phyloP scores from a whole-genome alignment of 1,284 basidiomycete species.

The Ceratobasidium sp. region DNA sequence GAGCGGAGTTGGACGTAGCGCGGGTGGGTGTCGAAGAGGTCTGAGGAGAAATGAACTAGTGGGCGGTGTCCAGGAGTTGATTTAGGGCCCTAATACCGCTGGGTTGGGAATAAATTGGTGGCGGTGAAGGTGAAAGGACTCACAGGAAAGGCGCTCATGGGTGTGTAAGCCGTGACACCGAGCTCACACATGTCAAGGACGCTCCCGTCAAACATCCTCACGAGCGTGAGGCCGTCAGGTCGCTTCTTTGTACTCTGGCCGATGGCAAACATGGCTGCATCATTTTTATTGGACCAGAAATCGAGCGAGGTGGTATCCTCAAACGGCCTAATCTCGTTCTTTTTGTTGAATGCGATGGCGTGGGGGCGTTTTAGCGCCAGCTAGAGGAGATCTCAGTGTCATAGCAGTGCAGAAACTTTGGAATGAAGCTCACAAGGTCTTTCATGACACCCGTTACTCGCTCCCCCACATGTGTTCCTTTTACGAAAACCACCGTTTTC shows the following conservation, averaged over 20 bases:
- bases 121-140: neutral
- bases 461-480: constrained; percentile 88
- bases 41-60: constrained; percentile 95
- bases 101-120: constrained; percentile 1
- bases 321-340: constrained; percentile 93
- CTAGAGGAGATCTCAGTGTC: constrained; percentile 59
- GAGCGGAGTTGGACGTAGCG: constrained; percentile 94
- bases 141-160: constrained; percentile 89
- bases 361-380: constrained; percentile 92
- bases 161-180: constrained; percentile 83
- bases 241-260: constrained; percentile 96
- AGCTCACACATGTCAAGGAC: constrained; percentile 97
- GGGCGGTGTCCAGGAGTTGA: constrained; percentile 92
- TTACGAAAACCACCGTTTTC: constrained; percentile 88
- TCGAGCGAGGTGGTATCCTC: constrained; percentile 84
- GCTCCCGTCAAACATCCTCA: constrained; percentile 88
- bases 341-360: constrained; percentile 94
- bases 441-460: constrained; percentile 85
- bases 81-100: constrained; percentile 76
- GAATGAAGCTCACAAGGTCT: constrained; percentile 77
- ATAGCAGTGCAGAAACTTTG: neutral
- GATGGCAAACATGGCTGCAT: constrained; percentile 91
- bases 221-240: constrained; percentile 89
- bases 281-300: constrained; percentile 96
- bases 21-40: constrained; percentile 92